A percentile compares a stretch with the other conserved stretches of the same genome.
phyloP scores from a whole-genome alignment of 176 grass and related monocot species.

The Lolium perenne region DNA sequence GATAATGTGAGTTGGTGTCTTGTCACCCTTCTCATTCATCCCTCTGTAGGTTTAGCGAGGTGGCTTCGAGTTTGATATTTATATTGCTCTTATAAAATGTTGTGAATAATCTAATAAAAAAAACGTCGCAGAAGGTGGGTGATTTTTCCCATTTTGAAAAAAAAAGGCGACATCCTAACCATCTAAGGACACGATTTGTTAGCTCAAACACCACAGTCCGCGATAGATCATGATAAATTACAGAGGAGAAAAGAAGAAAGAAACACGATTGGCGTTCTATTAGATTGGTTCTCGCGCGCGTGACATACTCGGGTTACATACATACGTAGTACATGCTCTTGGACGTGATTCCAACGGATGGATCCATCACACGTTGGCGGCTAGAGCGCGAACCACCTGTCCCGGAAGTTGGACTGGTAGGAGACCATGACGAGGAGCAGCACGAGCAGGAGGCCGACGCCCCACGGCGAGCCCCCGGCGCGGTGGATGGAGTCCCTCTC shows the following conservation, averaged over 20 bases:
- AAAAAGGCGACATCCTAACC: too few relatives aligned
- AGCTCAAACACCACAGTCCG: not conserved
- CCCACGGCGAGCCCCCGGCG: conserved; percentile 75
- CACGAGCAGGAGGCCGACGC: conserved; percentile 58
- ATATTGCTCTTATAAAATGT: too few relatives aligned
- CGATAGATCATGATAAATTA: not conserved
- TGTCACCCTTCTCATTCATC: too few relatives aligned
- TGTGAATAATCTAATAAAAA: too few relatives aligned
- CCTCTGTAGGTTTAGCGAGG: too few relatives aligned
- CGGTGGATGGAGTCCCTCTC: conserved; percentile 70
- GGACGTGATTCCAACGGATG: not conserved
- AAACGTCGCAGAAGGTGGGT: too few relatives aligned
- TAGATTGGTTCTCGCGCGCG: not conserved
- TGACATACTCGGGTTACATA: not conserved
- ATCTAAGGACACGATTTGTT: not conserved
- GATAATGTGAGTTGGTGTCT: too few relatives aligned
- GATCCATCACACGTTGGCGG: conserved; percentile 24
- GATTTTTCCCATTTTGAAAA: too few relatives aligned
- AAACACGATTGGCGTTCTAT: not conserved
- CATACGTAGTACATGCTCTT: not conserved
- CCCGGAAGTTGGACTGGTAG: conserved; percentile 74
- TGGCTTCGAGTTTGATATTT: too few relatives aligned
- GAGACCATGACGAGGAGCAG: conserved; percentile 78
- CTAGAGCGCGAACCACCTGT: conserved; percentile 70
- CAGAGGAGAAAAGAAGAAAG: not conserved